Conservation (phyloP, 2,329 filamentous ascomycete species). For the Paraphoma sp. region DNA sequence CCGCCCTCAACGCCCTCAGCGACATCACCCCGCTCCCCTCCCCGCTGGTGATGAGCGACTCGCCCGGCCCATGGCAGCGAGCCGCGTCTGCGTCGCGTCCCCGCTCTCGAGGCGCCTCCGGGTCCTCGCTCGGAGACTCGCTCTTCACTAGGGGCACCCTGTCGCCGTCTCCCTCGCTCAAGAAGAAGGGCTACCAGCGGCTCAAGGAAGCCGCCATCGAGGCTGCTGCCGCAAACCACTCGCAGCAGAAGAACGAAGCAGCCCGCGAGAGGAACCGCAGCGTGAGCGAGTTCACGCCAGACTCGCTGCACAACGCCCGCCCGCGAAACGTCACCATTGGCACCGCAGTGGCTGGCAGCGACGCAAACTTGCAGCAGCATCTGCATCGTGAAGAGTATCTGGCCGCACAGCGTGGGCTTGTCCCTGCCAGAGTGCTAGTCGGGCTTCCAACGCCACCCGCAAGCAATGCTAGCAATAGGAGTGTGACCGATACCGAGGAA, state of each 20-base stretch:
- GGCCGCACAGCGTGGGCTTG: conserved; percentile 77
- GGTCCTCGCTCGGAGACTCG: conserved; percentile 40
- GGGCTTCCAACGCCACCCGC: conserved; percentile 77
- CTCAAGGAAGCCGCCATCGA: conserved; percentile 52
- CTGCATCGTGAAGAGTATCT: conserved; percentile 82
- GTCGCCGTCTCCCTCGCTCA: conserved; percentile 49
- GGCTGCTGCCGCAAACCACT: conserved; percentile 36
- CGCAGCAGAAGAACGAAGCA: conserved; percentile 40
- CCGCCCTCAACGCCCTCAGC: conserved; percentile 55
- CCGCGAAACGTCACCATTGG: conserved; percentile 74
- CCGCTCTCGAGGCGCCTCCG: conserved; percentile 43
- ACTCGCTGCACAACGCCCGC: conserved; percentile 70
- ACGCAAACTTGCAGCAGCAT: conserved; percentile 59
- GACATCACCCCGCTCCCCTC: conserved; percentile 62
- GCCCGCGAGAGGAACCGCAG: conserved; percentile 77
- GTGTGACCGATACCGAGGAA: conserved; percentile 62
- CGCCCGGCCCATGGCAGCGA: conserved; percentile 52
- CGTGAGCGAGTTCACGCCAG: conserved; percentile 85
- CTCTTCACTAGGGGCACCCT: conserved; percentile 39
- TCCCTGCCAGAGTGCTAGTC: conserved; percentile 56
- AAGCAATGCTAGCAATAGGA: conserved; percentile 67
- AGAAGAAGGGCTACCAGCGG: conserved; percentile 56
- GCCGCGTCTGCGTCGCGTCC: conserved; percentile 39
- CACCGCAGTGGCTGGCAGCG: conserved; percentile 45
- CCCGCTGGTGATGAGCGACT: conserved; percentile 52